Evolutionary conservation across 179 eudicot genomes (phyloP), one percentile per base, ranked within the genome.

Genomic region (Silene noctiflora): DNA sequence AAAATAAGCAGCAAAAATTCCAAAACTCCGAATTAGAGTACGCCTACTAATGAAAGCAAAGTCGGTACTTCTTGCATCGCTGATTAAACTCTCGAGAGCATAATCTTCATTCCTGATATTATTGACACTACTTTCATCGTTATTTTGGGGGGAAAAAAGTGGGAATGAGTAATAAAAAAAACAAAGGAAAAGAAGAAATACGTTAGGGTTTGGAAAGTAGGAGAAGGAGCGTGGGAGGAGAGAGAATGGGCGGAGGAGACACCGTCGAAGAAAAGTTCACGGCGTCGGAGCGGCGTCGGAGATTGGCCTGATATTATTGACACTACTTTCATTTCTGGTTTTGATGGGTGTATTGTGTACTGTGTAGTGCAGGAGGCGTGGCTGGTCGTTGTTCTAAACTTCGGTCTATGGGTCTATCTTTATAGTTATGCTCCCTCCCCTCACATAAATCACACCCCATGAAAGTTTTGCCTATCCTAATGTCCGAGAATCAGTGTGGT

Each of bases 21-120:
- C 80, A 62, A 88, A 75, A 82, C 86, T 78, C 19, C 90, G 74
- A 75, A 95, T 77, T 78, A 92, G 78, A 22, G 77, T 80, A 25
- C 97, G 86, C 35, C 89, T 90, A 11, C 89, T 87, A 4, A 85
- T 83, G 70, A 46, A 78, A 35, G 79, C 79, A 58, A 75, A 67
- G 53, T 71, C 80, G 42, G 85, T 80, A 75, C 56, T 42, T 29
- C 84, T 55, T 2, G 69, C 78, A 48, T 77, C 83, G 33, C 73
- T 83, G 71, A 84, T 81, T 27, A 72, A 2, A 67, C 44, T 67
- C 24, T 75, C 75, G 17, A 7, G 29, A 56, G 78, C 80, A 71
- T 27, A 71, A 69, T 71, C 83, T 76, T 83, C 11, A 25, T 69
- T 59, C 20, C 75, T 74, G 71, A 65, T n/a, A n/a, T n/a, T n/a